Evolutionary conservation across 176 grass and related monocot genomes (phyloP), one percentile per base, ranked within the genome.

Genomic region (Avena sativa): DNA sequence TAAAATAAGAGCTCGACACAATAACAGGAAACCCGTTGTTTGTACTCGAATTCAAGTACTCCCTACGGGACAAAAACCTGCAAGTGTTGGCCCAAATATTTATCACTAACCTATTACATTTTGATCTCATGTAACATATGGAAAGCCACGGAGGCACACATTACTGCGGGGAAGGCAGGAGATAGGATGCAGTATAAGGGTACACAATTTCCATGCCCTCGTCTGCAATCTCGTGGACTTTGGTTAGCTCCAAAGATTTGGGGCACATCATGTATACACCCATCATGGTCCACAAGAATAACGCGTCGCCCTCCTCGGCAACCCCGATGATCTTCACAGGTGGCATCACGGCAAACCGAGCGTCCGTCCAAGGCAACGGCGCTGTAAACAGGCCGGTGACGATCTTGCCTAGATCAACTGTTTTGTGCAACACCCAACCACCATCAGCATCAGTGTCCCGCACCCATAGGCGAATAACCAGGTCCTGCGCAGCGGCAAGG

Each of bases 321-420:
- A 71, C 9, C 8, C 68, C 68, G 1, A 71, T 71, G 38, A 71
- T 71, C 68, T 71, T 71, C 17, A 70, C 67, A 16, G 68, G 68
- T 20, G 68, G 38, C 38, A 71, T 43, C 57, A 59, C 20, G 2
- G 38, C 2, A 9, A 71, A 71, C 7, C 68, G 38, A 10, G 36
- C 1, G 19, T 44, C 9, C 4, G 68, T 43, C 34, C 68, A 20
- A 20, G 38, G 68, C 68, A 20, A 2, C 20, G 38, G 36, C 7
- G 68, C 38, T 19, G 8, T 21, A 3, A 9, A 20, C 17, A 71
- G 17, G n/a, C 38, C 68, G 4, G 9, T 17, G 38, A 71, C 16
- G 4, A 71, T 11, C 17, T 71, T 8, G 7, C 36, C 8, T 9
- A 71, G 15, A 19, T 44, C 34, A 20, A 71, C 7, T 3, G 36